Conservation (phyloP, 345 rosid species). For the Noccaea bulbosa region DNA sequence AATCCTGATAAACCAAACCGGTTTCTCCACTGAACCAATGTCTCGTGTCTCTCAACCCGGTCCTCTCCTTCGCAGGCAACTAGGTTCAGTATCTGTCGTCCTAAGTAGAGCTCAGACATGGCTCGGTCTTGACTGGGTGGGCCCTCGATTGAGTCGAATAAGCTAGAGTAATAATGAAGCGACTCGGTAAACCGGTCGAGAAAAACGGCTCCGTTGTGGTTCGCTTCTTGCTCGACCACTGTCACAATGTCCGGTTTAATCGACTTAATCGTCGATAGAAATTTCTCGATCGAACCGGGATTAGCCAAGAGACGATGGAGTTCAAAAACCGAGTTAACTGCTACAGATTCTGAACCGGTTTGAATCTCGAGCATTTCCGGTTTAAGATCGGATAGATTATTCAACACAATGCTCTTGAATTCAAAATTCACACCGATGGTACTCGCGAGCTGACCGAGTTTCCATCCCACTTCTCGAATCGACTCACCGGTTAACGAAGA, state of each 20-base stretch:
- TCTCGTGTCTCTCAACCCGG: conserved; percentile 83
- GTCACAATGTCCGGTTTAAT: conserved; percentile 83
- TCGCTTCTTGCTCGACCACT: conserved; percentile 84
- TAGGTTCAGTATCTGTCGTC: conserved; percentile 79
- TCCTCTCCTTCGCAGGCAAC: conserved; percentile 87
- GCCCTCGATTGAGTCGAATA: conserved; percentile 87
- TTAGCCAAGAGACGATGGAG: conserved; percentile 65
- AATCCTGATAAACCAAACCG: conserved; percentile 69
- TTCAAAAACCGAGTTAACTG: conserved; percentile 83
- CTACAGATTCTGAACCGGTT: conserved; percentile 62
- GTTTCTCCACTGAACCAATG: conserved; percentile 64
- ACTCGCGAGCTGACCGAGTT: conserved; percentile 69
- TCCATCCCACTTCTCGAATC: conserved; percentile 80
- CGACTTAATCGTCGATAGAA: conserved; percentile 53
- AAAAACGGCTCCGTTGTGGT: conserved; percentile 76
- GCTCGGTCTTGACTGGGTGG: conserved; percentile 58
- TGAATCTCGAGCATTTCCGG: conserved; percentile 66
- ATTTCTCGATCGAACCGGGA: conserved; percentile 68
- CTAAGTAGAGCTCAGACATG: conserved; percentile 84
- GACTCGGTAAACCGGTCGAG: conserved; percentile 83
- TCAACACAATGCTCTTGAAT: conserved; percentile 64
- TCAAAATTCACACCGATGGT: conserved; percentile 66
- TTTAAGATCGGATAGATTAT: conserved; percentile 70
- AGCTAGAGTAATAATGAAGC: conserved; percentile 78
- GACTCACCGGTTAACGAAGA: conserved; percentile 67